Base-by-base conservation (phyloP, 495 filamentous ascomycete species). In the Lasiosphaeris hirsuta region DNA sequence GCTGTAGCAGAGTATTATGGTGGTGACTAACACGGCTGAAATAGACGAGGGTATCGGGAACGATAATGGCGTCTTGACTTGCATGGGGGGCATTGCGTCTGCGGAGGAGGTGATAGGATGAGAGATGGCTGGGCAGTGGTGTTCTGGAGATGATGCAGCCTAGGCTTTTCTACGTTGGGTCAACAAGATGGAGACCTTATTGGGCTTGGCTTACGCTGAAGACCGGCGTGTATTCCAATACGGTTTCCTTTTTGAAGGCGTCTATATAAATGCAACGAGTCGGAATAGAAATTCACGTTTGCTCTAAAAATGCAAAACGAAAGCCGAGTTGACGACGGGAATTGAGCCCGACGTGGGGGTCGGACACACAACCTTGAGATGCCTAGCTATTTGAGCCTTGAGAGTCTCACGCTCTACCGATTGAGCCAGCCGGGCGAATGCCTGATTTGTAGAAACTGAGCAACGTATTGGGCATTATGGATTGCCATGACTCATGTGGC, bases 371-470 rank as follows among this genome's bases (percentile, higher is more conserved):
- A 30, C 23, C 23, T 30, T 30, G 23, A 30, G 23, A 30, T 30
- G 23, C 23, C 23, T 30, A 30, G 23, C 23, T 30, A 30, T 30
- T 30, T 30, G 23, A 30, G 23, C 23, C 23, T 30, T 87, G 87
- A 87, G 84, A 87, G 84, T 87, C 84, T 85, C 81, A 86, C 84
- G 84, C 85, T 87, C 84, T 86, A 85, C 84, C 84, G 84, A 88
- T 86, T 87, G 84, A 88, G 84, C 84, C 86, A 87, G 82, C 83
- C 69, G 64, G 64, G 67, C 67, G 43, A 51, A 45, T 30, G 43
- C 43, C 30, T 23, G 43, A 44, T 18, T 45, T 40, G 18, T 45
- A 18, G 10, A 23, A 0, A 23, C 19, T 30, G 10, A 39, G 50
- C 55, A 5, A 30, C 2, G 23, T 30, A 43, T 39, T 11, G 5